These are phyloP conservation scores for Jamesozyma lodderae DNA, from an alignment of 805 yeast species.

Conservation along the genomic window DNA sequence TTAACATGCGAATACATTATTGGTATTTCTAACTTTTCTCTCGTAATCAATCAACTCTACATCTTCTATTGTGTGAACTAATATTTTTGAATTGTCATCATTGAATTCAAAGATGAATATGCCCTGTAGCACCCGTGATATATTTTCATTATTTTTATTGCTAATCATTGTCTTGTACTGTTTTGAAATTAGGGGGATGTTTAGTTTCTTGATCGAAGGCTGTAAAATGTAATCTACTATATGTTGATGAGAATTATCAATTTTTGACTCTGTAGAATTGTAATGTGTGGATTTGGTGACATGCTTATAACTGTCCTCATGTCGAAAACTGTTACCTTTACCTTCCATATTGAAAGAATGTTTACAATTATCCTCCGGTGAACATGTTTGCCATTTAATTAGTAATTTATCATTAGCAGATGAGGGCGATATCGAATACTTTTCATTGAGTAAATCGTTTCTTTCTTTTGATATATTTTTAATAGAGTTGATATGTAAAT, in stretches of 20 bases:
- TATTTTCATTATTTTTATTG: constrained; percentile 2
- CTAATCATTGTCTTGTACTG: constrained; percentile 1
- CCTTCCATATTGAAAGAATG: constrained; percentile 6
- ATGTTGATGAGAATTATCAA: not conserved
- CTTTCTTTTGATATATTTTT: constrained; percentile 17
- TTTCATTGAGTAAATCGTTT: not conserved
- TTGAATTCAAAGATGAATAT: constrained; percentile 58
- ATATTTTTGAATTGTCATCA: constrained; percentile 42
- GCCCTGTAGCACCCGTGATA: constrained; percentile 31
- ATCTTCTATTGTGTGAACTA: constrained; percentile 60
- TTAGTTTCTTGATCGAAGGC: constrained; percentile 9
- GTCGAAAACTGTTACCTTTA: too few species aligned
- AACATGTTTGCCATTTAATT: constrained; percentile 24
- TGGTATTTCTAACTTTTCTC: constrained; percentile 13
- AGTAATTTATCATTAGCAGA: constrained; percentile 19
- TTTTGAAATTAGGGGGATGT: constrained; percentile 1
- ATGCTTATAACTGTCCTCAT: not conserved
- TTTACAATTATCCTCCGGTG: not conserved
- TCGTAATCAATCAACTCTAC: constrained; percentile 48
- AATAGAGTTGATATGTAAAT: constrained; percentile 39
- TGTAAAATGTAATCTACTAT: constrained; percentile 12
- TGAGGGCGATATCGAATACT: too few species aligned
- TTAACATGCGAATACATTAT: constrained; percentile 17
- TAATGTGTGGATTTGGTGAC: not conserved
- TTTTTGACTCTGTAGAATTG: not conserved